These are phyloP conservation scores for Neopestalotiopsis sp. DNA, from an alignment of 2,329 filamentous ascomycete genomes.

Conservation along the genomic window DNA sequence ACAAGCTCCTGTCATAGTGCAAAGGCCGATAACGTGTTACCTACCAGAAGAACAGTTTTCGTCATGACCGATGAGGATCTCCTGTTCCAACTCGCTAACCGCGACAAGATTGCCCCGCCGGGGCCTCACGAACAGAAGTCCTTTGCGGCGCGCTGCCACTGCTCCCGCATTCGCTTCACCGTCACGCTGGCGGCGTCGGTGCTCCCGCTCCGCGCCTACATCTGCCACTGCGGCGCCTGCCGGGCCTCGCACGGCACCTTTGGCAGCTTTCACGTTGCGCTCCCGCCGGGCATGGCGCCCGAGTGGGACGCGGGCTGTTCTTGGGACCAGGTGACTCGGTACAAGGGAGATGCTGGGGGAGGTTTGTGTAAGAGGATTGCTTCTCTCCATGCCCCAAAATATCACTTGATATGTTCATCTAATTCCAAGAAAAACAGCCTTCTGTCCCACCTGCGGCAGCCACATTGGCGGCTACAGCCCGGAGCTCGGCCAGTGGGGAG, in stretches of 20 bases:
- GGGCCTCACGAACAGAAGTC: background rate
- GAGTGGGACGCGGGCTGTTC: background rate
- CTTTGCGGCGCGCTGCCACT: conserved; percentile 1
- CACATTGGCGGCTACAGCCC: background rate
- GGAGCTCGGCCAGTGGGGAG: background rate
- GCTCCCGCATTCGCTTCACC: background rate
- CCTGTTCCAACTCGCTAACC: background rate
- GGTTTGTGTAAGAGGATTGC: background rate
- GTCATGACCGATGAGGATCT: background rate
- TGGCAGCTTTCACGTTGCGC: background rate
- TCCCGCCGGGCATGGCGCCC: conserved; percentile 15
- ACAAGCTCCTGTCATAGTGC: too few species aligned
- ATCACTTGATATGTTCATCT: background rate
- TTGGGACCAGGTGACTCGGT: background rate
- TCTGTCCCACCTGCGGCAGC: conserved; percentile 6
- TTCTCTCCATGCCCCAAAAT: too few species aligned
- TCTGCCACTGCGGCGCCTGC: conserved; percentile 7
- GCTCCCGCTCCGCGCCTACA: background rate
- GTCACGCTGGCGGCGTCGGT: background rate
- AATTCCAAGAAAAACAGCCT: background rate
- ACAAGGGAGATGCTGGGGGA: background rate
- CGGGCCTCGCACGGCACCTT: conserved; percentile 11
- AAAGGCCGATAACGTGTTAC: background rate
- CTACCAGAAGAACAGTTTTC: background rate
- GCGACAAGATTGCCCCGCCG: background rate